Base-by-base conservation (phyloP, 331 rosid species). In the Malus hybrid region DNA sequence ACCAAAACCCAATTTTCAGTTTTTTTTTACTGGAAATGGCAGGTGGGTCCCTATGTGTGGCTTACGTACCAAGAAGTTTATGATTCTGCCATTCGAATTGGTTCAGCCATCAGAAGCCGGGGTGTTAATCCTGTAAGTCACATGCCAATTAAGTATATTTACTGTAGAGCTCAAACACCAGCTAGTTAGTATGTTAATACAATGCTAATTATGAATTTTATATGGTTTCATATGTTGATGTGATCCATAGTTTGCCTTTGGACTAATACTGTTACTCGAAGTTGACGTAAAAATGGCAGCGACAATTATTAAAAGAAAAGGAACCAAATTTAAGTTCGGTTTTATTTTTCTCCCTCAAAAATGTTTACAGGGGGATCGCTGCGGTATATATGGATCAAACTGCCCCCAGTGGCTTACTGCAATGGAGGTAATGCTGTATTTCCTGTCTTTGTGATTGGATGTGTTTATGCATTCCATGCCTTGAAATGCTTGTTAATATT, bases 321-420 rank as follows among this genome's bases (percentile, higher is more conserved):
- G 74, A 27, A 52, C 52, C 5, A 55, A 32, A 71, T 22, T 59
- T 9, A 22, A 9, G 15, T 34, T 57, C 3, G 32, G 32, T 32
- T 71, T 16, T 42, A 28, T 7, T 11, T 64, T 79, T 84, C 31
- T 42, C 46, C 13, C 46, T 10, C 46, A 9, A 9, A 13, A 19
- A 33, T 74, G 66, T 75, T 57, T 65, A 59, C 60, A 93, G 98
- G 96, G 97, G 36, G 88, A 86, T 77, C 91, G 93, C 28, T 94
- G 99, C 74, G 97, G 97, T 76, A 90, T 91, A 70, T 88, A 83
- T 65, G 96, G 97, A 42, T 86, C 95, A 75, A 94, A 92, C 82
- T 90, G 87, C 72, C 83, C 91, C 5, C 83, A 83, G 52, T 87
- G 91, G 91, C 75, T 87, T 29, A 83, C 80, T 22, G 76, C 89